Evolutionary conservation across 139 green algal genomes (phyloP).

Genomic region (Zygnema circumcarinatum): DNA sequence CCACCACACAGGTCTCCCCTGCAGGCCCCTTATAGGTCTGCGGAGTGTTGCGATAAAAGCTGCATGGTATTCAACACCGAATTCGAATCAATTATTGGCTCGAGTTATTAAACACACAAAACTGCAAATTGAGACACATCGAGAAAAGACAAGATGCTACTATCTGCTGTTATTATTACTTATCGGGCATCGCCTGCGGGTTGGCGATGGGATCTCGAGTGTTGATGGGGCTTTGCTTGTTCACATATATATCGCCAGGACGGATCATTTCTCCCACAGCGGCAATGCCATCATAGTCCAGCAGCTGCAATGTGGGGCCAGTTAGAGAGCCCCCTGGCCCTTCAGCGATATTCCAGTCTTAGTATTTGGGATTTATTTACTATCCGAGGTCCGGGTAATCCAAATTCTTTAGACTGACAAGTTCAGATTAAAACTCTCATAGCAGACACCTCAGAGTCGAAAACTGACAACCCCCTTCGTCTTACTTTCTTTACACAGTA

Average conservation of each 20-base stretch:
- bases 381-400: too few species aligned
- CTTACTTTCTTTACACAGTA: too few species aligned
- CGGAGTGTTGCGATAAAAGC: slow-evolving; percentile 57
- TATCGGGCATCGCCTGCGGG: slow-evolving; percentile 73
- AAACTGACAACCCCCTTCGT: too few species aligned
- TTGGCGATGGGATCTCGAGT: slow-evolving; percentile 75
- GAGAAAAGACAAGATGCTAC: too few species aligned
- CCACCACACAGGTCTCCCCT: slow-evolving; percentile 73
- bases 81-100: too few species aligned
- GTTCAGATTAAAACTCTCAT: too few species aligned
- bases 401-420: too few species aligned
- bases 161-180: slow-evolving; percentile 26
- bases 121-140: too few species aligned
- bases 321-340: not conserved
- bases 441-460: too few species aligned
- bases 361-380: not conserved
- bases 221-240: slow-evolving; percentile 91
- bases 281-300: slow-evolving; percentile 91
- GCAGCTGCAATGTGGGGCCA: slow-evolving; percentile 61
- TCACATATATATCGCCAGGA: slow-evolving; percentile 87
- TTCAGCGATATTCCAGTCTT: slow-evolving; percentile 3
- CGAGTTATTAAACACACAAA: too few species aligned
- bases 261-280: slow-evolving; percentile 82
- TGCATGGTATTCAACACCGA: slow-evolving; percentile 29
- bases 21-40: slow-evolving; percentile 60